Conservation (phyloP, 2,329 filamentous ascomycete species). For the Davidsoniella virescens region DNA sequence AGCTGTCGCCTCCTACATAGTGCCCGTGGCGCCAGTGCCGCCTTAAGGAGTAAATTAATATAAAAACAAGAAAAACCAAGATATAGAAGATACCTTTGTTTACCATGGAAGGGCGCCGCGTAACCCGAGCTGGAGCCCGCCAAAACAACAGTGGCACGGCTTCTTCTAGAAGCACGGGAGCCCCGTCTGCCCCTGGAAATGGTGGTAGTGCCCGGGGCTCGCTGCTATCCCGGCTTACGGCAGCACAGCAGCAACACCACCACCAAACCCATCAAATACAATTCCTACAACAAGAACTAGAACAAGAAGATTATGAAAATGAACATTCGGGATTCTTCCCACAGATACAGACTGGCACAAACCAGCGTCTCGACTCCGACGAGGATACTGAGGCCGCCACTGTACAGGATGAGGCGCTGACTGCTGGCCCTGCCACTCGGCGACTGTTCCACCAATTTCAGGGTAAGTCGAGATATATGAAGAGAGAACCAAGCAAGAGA, state of each 20-base stretch:
- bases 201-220: neutral
- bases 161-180: neutral
- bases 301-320: neutral
- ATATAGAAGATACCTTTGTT: no score
- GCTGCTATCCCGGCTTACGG: conserved; percentile 1
- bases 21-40: no score
- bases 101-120: conserved; percentile 2
- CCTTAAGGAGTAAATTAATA: no score
- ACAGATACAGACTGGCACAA: neutral
- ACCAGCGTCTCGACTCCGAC: neutral
- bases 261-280: neutral
- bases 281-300: neutral
- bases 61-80: no score
- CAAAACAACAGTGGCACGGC: neutral
- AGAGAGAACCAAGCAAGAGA: neutral
- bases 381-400: conserved; percentile 1
- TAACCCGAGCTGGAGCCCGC: conserved; percentile 5
- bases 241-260: neutral
- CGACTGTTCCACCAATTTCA: conserved; percentile 9
- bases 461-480: conserved; percentile 1
- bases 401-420: neutral
- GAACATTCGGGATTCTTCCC: neutral
- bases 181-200: neutral
- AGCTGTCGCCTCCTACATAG: no score
- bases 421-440: conserved; percentile 1